Conservation (phyloP, 768 basidiomycete genomes). For the Rhodotorula sphaerocarpa region DNA sequence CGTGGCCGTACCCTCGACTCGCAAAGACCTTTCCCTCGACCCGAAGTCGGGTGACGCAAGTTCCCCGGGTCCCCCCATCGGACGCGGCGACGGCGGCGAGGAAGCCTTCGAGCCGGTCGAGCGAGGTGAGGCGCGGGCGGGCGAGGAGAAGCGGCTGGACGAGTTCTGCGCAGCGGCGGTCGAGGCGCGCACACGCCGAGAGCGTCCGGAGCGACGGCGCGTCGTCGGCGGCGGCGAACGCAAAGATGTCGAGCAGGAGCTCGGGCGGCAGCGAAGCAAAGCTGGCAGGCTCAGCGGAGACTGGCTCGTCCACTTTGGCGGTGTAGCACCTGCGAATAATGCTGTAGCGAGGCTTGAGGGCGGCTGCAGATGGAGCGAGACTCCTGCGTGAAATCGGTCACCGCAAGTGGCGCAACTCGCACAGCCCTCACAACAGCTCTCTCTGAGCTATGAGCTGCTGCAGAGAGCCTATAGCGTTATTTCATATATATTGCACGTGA, state of each 20-base stretch:
- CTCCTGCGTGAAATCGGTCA: too few species aligned
- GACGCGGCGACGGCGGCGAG: not conserved
- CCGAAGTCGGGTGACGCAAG: not conserved
- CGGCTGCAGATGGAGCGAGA: too few species aligned
- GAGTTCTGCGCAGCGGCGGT: not conserved
- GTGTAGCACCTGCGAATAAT: too few species aligned
- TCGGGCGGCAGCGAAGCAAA: constrained; percentile 17
- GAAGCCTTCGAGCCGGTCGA: constrained; percentile 7
- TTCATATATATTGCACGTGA: too few species aligned
- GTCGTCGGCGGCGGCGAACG: not conserved
- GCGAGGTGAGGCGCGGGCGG: not conserved
- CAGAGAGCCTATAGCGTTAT: too few species aligned
- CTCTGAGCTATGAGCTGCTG: too few species aligned
- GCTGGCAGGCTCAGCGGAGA: not conserved
- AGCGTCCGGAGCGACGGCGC: not conserved
- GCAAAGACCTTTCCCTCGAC: constrained; percentile 15
- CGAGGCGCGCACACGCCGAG: not conserved
- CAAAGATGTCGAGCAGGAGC: constrained; percentile 3
- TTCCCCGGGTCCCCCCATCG: too few species aligned
- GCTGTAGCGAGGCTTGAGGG: too few species aligned
- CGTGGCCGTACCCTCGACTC: constrained; percentile 11
- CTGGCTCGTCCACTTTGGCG: not conserved
- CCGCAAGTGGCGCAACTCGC: too few species aligned
- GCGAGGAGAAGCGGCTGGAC: constrained; percentile 4
- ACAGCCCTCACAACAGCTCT: too few species aligned